phyloP scores from a whole-genome alignment of 805 yeast species.

The Lachancea waltii region DNA sequence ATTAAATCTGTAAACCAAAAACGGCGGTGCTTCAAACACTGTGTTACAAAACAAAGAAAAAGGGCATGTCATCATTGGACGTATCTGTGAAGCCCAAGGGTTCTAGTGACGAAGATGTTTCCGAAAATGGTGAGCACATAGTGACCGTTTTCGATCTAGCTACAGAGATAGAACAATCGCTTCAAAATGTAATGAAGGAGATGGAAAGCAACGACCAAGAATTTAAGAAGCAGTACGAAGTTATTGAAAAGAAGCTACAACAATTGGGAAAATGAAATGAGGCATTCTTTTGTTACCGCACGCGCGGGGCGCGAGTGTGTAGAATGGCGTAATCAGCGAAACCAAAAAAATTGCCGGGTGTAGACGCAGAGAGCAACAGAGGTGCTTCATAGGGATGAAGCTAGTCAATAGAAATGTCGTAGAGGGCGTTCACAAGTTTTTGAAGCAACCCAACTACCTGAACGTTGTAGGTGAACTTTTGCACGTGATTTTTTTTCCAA shows the following conservation, averaged over 20 bases:
- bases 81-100: neutral
- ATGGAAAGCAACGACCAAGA: conserved; percentile 18
- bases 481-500: too few relatives aligned
- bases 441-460: too few relatives aligned
- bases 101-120: neutral
- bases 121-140: conserved; percentile 10
- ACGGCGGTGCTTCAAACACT: neutral
- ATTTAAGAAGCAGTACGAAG: conserved; percentile 15
- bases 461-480: too few relatives aligned
- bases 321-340: too few relatives aligned
- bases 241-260: conserved; percentile 20
- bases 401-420: too few relatives aligned
- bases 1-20: neutral
- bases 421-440: too few relatives aligned
- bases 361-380: too few relatives aligned
- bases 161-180: conserved; percentile 22
- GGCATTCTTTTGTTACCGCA: too few relatives aligned
- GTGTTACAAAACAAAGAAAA: too few relatives aligned
- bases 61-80: conserved; percentile 5
- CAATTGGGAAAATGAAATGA: conserved; percentile 10
- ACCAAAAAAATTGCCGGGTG: too few relatives aligned
- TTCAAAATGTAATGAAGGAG: conserved; percentile 17
- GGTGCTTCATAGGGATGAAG: too few relatives aligned
- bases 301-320: too few relatives aligned
- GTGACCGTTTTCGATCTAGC: conserved; percentile 28